Base-by-base conservation (phyloP, 164 flowering plant species). In the Vitis amurensis region DNA sequence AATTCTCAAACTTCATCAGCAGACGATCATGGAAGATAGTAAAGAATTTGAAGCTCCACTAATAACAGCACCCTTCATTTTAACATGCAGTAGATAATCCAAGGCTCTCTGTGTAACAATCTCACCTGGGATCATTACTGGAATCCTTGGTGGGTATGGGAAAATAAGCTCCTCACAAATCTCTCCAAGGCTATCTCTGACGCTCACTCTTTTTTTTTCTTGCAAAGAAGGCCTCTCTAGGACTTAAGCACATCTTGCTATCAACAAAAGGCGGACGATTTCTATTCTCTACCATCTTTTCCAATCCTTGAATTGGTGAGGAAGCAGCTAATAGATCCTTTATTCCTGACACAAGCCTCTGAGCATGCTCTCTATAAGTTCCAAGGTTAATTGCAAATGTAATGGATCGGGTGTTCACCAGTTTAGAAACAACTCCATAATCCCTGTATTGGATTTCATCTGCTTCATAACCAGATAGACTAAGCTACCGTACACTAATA, bases 141-240 rank as follows among this genome's bases (percentile, higher is more conserved):
- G 89, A 37, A 87, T 82, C 7, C 89, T 87, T 0, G 91, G 91
- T 16, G 91, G 91, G 57, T 86, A 88, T 30, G 91, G 89, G 56
- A 88, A 88, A 69, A 88, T 72, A 14, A 88, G 76, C 76, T 88
- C 89, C 50, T 89, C 89, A 60, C 83, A 82, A 47, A 84, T 69
- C 68, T 79, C 63, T 14, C 91, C 89, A 51, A 84, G 15, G 68
- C 87, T 64, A 19, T 84, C 79, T 61, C 19, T 61, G 1, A 83
- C 65, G 30, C 51, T 53, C 51, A 81, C 77, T 70, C 74, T 84
- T 66, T 66, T 76, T 76, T 70, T 87, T 87, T 4, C 75, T 77
- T 2, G 87, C 82, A 79, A 92, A 92, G 76, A 89, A 90, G n/a
- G 97, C 95, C 61, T 92, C 95, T 71, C 95, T 82, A 0, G 95